These are phyloP conservation scores for Phaeosphaeria sp. DNA, from an alignment of 2,329 filamentous ascomycete species.

Conservation along the genomic window DNA sequence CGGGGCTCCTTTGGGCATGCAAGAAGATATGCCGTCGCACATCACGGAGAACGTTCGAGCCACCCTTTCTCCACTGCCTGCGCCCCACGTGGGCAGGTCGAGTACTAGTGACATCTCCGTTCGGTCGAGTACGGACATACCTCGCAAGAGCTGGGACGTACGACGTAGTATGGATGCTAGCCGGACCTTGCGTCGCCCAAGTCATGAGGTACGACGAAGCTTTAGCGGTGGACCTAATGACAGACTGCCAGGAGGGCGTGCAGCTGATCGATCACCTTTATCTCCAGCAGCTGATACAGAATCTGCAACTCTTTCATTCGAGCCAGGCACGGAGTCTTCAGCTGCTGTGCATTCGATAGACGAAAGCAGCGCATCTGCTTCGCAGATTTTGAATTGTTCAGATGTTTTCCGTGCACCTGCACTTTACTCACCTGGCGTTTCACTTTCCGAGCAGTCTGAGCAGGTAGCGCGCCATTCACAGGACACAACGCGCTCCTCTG, in stretches of 20 bases:
- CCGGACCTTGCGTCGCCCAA: constrained; percentile 60
- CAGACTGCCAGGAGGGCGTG: constrained; percentile 58
- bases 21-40: constrained; percentile 25
- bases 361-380: constrained; percentile 80
- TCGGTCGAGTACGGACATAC: constrained; percentile 48
- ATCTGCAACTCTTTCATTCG: constrained; percentile 76
- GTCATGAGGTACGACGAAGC: constrained; percentile 59
- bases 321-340: constrained; percentile 76
- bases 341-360: constrained; percentile 67
- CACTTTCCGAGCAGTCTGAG: constrained; percentile 31
- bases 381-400: constrained; percentile 85
- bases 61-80: constrained; percentile 52
- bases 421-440: constrained; percentile 49
- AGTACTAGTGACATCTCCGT: constrained; percentile 53
- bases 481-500: constrained; percentile 47
- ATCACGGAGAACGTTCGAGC: constrained; percentile 51
- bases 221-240: constrained; percentile 65
- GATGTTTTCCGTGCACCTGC: constrained; percentile 87
- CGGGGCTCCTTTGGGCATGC: constrained; percentile 21
- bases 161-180: constrained; percentile 48
- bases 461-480: constrained; percentile 39
- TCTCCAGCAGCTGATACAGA: constrained; percentile 68
- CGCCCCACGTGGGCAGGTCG: constrained; percentile 36
- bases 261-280: constrained; percentile 56
- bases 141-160: constrained; percentile 49